phyloP scores from a whole-genome alignment of 345 rosid genomes.

The Salix udensis region DNA sequence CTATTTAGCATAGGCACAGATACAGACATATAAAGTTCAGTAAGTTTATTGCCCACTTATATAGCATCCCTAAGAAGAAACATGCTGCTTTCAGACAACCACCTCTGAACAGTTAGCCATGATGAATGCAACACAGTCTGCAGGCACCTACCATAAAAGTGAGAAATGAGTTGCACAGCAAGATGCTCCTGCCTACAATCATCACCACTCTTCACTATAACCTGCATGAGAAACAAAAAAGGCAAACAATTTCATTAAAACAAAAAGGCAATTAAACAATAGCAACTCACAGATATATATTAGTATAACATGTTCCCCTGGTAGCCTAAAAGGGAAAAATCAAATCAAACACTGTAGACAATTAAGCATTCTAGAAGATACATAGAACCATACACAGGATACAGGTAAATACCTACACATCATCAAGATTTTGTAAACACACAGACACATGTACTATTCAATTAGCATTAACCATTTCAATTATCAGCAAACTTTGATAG shows the following conservation, averaged over 20 bases:
- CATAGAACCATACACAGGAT: not conserved
- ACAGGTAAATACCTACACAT: not conserved
- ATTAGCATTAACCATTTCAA: not conserved
- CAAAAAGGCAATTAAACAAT: not conserved
- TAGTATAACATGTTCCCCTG: not conserved
- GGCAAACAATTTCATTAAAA: not conserved
- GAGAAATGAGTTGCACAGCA: constrained; percentile 97
- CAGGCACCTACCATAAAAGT: constrained; percentile 74
- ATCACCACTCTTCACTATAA: constrained; percentile 97
- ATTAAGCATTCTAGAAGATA: not conserved
- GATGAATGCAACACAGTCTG: not conserved
- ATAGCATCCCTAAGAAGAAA: not conserved
- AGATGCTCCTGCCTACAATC: constrained; percentile 99
- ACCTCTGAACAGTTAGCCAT: not conserved
- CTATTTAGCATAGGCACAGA: not conserved
- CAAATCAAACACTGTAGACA: not conserved
- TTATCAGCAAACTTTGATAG: not conserved
- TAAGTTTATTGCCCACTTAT: not conserved
- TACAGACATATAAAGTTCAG: not conserved
- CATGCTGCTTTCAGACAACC: not conserved
- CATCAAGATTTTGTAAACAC: not conserved
- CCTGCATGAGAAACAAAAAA: constrained; percentile 38
- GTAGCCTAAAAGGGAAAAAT: not conserved
- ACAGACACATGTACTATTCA: not conserved
- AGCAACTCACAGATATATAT: constrained; percentile 11